Percentiles rank a stretch among this genome's conserved stretches.
Conservation (phyloP, 2,329 filamentous ascomycete species). For the Xylariaceae sp. region DNA sequence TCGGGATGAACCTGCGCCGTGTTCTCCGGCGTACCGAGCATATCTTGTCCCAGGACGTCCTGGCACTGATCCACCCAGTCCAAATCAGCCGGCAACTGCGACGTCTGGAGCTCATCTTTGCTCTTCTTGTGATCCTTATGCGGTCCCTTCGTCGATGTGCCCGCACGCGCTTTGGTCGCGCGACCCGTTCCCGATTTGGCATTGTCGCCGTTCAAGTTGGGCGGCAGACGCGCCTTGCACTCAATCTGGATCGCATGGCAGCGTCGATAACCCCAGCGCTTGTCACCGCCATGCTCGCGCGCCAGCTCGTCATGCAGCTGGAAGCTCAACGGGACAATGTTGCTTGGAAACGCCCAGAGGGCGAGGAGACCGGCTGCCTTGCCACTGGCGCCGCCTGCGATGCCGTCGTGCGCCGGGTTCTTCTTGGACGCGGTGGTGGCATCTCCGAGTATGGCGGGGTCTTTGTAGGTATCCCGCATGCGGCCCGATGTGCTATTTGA, state of each 20-base stretch:
- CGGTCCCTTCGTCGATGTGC: conserved; percentile 22
- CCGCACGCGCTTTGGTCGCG: too few species aligned
- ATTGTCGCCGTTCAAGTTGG: conserved; percentile 14
- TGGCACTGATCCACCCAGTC: conserved; percentile 61
- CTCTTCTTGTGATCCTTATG: conserved; percentile 32
- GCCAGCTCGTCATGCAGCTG: conserved; percentile 64
- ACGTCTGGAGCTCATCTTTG: conserved; percentile 26
- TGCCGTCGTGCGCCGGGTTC: conserved; percentile 38
- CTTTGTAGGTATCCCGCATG: conserved; percentile 31
- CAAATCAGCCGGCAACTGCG: conserved; percentile 48
- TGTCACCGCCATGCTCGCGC: conserved; percentile 59
- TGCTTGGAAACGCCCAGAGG: conserved; percentile 67
- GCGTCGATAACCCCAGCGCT: conserved; percentile 64
- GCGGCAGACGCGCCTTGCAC: conserved; percentile 29
- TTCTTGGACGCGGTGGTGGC: conserved; percentile 22
- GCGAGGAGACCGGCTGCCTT: conserved; percentile 73
- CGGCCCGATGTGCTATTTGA: conserved; percentile 37
- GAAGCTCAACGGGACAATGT: conserved; percentile 67
- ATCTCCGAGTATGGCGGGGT: conserved; percentile 31
- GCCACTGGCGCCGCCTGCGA: conserved; percentile 70
- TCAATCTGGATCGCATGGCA: conserved; percentile 33
- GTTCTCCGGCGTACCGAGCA: conserved; percentile 44
- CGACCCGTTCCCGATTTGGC: too few species aligned
- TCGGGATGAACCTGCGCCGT: conserved; percentile 77
- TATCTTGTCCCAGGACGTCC: conserved; percentile 32